Evolutionary conservation across 257 asterid species (phyloP).

Genomic region (Solanum chaucha): DNA sequence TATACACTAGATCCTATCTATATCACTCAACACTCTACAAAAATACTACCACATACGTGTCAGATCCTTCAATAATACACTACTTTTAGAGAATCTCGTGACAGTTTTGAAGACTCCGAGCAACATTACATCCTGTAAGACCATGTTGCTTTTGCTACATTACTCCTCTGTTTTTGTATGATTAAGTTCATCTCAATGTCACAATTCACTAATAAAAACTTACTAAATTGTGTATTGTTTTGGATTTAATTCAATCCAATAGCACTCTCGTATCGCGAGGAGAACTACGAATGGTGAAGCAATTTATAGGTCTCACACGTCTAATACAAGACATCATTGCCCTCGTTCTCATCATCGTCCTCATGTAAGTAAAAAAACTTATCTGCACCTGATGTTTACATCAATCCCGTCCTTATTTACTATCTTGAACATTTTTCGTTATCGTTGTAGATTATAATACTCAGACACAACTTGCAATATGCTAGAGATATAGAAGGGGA

Average conservation of each 20-base stretch:
- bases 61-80: neutral
- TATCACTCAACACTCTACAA: neutral
- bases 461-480: conserved; percentile 17
- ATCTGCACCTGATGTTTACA: neutral
- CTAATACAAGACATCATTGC: neutral
- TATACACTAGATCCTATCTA: neutral
- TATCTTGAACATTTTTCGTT: neutral
- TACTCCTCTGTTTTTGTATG: neutral
- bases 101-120: neutral
- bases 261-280: neutral
- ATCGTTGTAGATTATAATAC: conserved; percentile 21
- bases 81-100: neutral
- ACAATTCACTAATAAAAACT: neutral
- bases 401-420: neutral
- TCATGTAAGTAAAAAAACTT: neutral
- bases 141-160: neutral
- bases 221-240: neutral
- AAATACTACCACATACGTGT: neutral
- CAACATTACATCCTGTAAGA: neutral
- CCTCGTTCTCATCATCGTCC: neutral
- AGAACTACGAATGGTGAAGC: neutral
- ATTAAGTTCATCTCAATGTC: neutral
- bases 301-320: neutral
- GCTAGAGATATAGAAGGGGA: conserved; percentile 14
- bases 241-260: neutral